Base-by-base conservation (phyloP, 306 rosid genomes). In the Quercus cerris region DNA sequence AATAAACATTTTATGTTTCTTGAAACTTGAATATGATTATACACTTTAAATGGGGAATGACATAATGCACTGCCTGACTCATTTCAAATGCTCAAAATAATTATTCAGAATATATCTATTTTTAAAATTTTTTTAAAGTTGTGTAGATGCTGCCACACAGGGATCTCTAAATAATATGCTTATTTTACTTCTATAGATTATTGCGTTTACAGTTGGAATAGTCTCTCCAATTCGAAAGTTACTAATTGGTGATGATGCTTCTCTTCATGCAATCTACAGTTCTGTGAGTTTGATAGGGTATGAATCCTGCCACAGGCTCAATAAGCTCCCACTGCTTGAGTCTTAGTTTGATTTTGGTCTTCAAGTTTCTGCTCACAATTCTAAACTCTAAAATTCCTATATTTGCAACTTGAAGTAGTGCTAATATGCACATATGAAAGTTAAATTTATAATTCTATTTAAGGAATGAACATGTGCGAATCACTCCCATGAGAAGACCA, bases 231-330 rank as follows among this genome's bases (percentile, higher is more conserved):
- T 88, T 67, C 73, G 77, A 31, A 81, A 71, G 28, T 1, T 76
- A 14, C 52, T 88, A 22, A 31, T 84, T 25, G 84, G 72, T 4
- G 81, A 81, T 10, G 63, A 15, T 31, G 88, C 89, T 74, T 77
- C 85, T 20, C 78, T 88, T 1, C 69, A 15, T 77, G 86, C 80
- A 55, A 1, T 88, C 74, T 70, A 79, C 15, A 87, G 80, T 28
- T 84, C 88, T 18, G 14, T 75, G 62, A 23, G 44, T 35, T 74
- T 81, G 91, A 4, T 86, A 2, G 91, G 91, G 91, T 86, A 81
- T 56, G 86, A 10, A 75, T 10, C 66, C 31, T 18, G 49, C 49
- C 71, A 17, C 17, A 2, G 5, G 17, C 51, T 35, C 52, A 8
- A 2, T 31, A 67, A 31, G 71, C 7, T 27, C 3, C 38, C 23